Percentiles rank a stretch among this genome's conserved stretches.
phyloP scores from a whole-genome alignment of 2,329 filamentous ascomycete species.

The Xylaria sp. region DNA sequence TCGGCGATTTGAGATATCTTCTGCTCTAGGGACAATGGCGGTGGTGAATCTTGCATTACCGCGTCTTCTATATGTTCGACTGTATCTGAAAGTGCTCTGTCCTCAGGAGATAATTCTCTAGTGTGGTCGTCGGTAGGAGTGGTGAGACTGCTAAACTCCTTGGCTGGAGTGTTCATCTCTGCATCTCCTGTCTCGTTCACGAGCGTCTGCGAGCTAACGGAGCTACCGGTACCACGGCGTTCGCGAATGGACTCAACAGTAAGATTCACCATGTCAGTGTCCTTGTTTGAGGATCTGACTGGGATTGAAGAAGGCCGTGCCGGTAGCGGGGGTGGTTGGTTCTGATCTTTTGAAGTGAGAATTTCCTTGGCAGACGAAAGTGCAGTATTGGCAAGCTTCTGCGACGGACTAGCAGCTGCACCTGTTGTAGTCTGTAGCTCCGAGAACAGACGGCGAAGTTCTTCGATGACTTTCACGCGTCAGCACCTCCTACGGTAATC shows the following conservation, averaged over 20 bases:
- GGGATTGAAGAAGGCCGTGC: conserved; percentile 52
- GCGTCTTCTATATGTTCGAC: conserved; percentile 34
- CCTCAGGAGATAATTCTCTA: conserved; percentile 3
- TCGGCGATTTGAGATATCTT: conserved; percentile 47
- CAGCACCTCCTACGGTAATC: conserved; percentile 13
- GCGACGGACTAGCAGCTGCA: conserved; percentile 71
- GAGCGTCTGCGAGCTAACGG: conserved; percentile 58
- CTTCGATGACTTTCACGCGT: conserved; percentile 67
- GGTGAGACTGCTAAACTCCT: conserved; percentile 14
- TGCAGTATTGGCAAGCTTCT: conserved; percentile 80
- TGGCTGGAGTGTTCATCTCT: conserved; percentile 39
- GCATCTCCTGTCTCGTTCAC: conserved; percentile 51
- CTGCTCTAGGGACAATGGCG: conserved; percentile 49
- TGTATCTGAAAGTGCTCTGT: conserved; percentile 14
- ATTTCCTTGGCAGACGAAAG: conserved; percentile 60
- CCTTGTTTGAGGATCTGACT: conserved; percentile 40
- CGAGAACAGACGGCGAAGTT: conserved; percentile 73
- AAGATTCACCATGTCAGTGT: conserved; percentile 45
- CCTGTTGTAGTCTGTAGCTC: conserved; percentile 69
- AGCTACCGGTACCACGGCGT: conserved; percentile 51
- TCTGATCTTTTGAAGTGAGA: conserved; percentile 31
- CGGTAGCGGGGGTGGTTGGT: conserved; percentile 55
- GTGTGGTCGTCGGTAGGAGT: not conserved
- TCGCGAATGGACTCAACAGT: conserved; percentile 43
- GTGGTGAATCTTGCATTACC: conserved; percentile 34